Base-by-base conservation (phyloP, 2,329 filamentous ascomycete species). In the Fusarium protoensiforme region DNA sequence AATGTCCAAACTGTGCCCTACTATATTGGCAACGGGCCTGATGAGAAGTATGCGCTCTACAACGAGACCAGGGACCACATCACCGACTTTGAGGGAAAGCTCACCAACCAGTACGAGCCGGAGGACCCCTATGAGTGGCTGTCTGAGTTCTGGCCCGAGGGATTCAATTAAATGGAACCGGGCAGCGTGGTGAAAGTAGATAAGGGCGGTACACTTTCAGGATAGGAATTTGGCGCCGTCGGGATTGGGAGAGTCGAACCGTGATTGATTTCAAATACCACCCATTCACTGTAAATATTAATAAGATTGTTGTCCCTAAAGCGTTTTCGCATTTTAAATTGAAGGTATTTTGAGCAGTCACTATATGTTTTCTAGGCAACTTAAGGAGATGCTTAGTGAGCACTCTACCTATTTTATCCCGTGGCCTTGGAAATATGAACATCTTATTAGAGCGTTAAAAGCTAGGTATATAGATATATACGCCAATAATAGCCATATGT, bases 71-170 rank as follows among this genome's bases (percentile, higher is more conserved):
- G 75, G 8, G 78, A 79, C 24, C 68, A 71, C 2, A 79, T 79
- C 4, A 64, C 64, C 11, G 77, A 76, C 39, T 79, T 72, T 35
- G 69, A 78, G 8, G 78, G 77, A 1, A 63, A 70, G 6, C 62
- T 77, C 0, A 72, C 65, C 9, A 74, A 75, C 35, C 57, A 58
- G 0, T 79, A 79, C 35, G 69, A 76, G 59, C 78, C 78, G 0
- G 75, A 79, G 61, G 76, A 79, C 5, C 88, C 90, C 13, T 92
- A 81, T 77, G 86, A 84, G 33, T 90, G 89, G 67, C 86, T 85
- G 64, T 85, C 85, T 36, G 88, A 86, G 71, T 91, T 91, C 64
- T 85, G 76, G 74, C 77, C 78, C 0, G 75, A 79, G 10, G 78
- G 78, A 0, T 79, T 79, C 51, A 74, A 74, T 59, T 74, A 56